Base-by-base conservation (phyloP, 768 basidiomycete species). In the Trametopsis cervina region DNA sequence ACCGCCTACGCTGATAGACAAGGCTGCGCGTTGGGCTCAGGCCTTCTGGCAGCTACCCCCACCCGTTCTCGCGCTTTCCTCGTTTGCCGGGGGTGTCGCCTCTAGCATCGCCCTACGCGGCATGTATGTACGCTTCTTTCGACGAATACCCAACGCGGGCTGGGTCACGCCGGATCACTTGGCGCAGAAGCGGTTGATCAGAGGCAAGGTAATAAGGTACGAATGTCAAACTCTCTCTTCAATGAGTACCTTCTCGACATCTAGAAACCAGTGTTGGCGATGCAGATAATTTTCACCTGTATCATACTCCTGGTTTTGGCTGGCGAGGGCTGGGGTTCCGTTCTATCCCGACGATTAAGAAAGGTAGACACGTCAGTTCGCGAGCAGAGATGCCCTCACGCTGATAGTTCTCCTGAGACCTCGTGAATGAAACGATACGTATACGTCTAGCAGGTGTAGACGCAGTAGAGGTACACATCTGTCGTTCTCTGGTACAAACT, bases 391-490 rank as follows among this genome's bases (percentile, higher is more conserved):
- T 25, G n/a, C 18, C 13, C n/a, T 13, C 5, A 37, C 39, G 20
- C 25, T 46, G 22, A 35, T n/a, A 26, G 25, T 40, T 24, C 17
- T 45, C n/a, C 46, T 29, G 4, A 90, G 91, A 79, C 0, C 70
- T 94, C 40, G 87, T 79, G 60, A 78, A 83, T 52, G 69, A 90
- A 56, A 96, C 94, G 1, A 71, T 97, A 15, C 85, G 89, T 58
- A 80, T 98, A 23, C 81, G 94, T 12, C 78, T 98, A 23, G 89
- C 89, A 12, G 94, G 90, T 0, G 81, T 92, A 4, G 94, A 98
- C 61, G 94, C 94, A 1, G 94, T 94, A 0, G 94, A 98, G 73
- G 90, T 87, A 55, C 24, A 61, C 29, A 15, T 33, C 29, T 44
- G 13, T 41, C 17, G 29, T 42, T 17, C n/a, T 39, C 33, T 37